Base-by-base conservation (phyloP, 169 alveolate genomes). In the Perkinsus chesapeaki region DNA sequence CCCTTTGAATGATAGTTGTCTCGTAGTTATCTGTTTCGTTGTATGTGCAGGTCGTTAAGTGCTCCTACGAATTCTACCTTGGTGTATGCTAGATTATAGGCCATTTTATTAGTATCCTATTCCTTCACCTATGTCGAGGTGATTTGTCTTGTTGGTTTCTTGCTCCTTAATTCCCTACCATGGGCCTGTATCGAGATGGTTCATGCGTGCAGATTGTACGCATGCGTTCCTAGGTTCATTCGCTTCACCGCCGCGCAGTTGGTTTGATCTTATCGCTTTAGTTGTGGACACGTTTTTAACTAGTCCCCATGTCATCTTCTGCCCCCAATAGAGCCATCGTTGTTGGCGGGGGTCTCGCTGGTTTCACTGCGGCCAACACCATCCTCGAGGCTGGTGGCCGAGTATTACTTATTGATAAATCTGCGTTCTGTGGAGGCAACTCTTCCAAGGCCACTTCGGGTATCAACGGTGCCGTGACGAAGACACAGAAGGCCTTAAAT, bases 401-500 rank as follows among this genome's bases (percentile, higher is more conserved):
- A 27, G 96, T 96, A 0, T 92, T 95, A 31, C 92, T 96, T 39
- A 73, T 96, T 92, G 97, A 93, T 92, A 91, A 92, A 73, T 91
- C 93, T 37, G 73, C 94, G 82, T 93, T 82, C 37, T 94, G 90
- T 92, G 96, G 96, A 16, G 96, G 96, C 91, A 95, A 95, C 93
- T 93, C 96, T 3, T 60, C 48, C 38, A 94, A 94, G 92, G 96
- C 94, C 91, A 95, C 94, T 37, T 91, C 92, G 93, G 96, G 96
- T 31, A 95, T 95, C 92, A 95, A 95, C 94, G 73, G 94, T 43
- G 91, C 95, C 93, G 93, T 91, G 38, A 90, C 96, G 9, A 93
- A 93, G 91, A 39, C 95, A 3, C 96, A 96, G 93, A 94, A 92
- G 91, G 95, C 94, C 34, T 37, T 94, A 92, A 94, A 94, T 92